Evolutionary conservation across 192 early-diverging fungal genomes (phyloP).

Genomic region (Coemansia interrupta): DNA sequence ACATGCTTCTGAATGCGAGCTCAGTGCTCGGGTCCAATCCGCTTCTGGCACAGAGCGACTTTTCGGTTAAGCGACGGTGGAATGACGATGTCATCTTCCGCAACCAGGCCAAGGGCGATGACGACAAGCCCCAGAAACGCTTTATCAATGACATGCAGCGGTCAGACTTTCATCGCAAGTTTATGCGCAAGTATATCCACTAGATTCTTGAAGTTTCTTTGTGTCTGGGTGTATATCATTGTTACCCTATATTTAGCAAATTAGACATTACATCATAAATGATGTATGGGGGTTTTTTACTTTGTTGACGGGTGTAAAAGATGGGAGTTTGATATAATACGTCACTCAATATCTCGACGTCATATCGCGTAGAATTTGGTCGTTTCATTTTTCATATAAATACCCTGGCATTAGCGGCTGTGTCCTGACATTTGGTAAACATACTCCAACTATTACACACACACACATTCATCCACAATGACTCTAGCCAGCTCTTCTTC

Average conservation of each 20-base stretch:
- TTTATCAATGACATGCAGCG: constrained; percentile 97
- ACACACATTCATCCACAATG: neutral
- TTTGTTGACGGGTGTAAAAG: neutral
- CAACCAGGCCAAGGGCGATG: constrained; percentile 87
- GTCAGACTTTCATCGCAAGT: constrained; percentile 94
- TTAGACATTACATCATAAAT: neutral
- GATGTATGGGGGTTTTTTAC: neutral
- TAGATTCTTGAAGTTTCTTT: constrained; percentile 20
- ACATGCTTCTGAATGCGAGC: constrained; percentile 44
- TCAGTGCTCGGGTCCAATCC: constrained; percentile 79
- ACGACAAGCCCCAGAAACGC: constrained; percentile 85
- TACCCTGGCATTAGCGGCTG: neutral
- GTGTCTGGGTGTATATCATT: too few species aligned
- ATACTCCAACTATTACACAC: neutral
- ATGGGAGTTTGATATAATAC: neutral
- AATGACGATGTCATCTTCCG: constrained; percentile 98
- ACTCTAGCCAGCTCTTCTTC: neutral
- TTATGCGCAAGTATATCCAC: constrained; percentile 87
- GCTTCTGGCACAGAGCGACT: constrained; percentile 62
- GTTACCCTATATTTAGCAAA: neutral
- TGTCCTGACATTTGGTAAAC: neutral
- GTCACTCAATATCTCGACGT: neutral
- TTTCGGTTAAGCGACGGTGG: constrained; percentile 91
- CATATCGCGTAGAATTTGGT: neutral
- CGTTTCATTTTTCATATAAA: neutral